Conservation (phyloP, 345 rosid genomes). For the Barbarea vulgaris region DNA sequence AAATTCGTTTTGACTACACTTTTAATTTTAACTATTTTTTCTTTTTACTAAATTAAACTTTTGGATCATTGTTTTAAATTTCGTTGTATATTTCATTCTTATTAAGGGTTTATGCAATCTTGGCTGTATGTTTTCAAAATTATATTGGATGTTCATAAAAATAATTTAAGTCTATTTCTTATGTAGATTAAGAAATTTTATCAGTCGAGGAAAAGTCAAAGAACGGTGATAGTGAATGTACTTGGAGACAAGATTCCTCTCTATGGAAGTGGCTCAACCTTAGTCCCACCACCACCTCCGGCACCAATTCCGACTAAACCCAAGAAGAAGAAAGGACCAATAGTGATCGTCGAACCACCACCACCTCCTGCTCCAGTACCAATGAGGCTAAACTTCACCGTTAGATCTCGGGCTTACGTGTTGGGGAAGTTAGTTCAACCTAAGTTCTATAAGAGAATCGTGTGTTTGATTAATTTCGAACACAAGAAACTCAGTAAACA, state of each 20-base stretch:
- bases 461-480: conserved; percentile 63
- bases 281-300: conserved; percentile 49
- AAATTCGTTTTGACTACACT: not conserved
- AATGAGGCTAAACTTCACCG: conserved; percentile 59
- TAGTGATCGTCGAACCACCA: conserved; percentile 32
- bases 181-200: conserved; percentile 76
- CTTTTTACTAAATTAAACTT: too few species aligned
- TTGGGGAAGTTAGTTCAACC: conserved; percentile 89
- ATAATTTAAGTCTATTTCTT: too few species aligned
- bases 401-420: conserved; percentile 78
- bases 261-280: conserved; percentile 78
- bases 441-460: conserved; percentile 69
- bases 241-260: conserved; percentile 70
- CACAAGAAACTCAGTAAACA: conserved; percentile 66
- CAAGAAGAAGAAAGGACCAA: conserved; percentile 36
- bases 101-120: too few species aligned
- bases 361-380: conserved; percentile 57
- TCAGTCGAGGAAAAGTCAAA: conserved; percentile 81
- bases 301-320: conserved; percentile 55
- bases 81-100: too few species aligned
- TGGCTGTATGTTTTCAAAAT: too few species aligned
- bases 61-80: too few species aligned
- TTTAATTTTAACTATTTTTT: not conserved
- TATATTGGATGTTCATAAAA: too few species aligned
- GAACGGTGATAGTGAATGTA: conserved; percentile 56